Evolutionary conservation across 257 asterid genomes (phyloP).

Genomic region (Catharanthus roseus): DNA sequence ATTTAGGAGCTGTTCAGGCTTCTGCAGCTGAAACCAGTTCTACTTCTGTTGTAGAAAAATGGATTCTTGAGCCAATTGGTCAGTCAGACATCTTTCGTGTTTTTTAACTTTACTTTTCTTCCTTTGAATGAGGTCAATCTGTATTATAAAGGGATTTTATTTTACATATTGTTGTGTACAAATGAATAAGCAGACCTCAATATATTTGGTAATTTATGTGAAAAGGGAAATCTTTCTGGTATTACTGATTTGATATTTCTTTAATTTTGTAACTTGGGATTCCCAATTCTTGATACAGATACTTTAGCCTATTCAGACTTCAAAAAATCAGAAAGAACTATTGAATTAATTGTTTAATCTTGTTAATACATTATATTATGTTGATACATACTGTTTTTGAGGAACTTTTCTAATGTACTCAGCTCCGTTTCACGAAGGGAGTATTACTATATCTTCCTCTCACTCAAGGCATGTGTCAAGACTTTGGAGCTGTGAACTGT

Average conservation of each 20-base stretch:
- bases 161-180: background rate
- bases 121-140: background rate
- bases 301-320: background rate
- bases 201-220: background rate
- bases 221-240: background rate
- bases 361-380: background rate
- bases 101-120: background rate
- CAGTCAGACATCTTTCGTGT: background rate
- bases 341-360: background rate
- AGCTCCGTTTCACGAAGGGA: too few relatives aligned
- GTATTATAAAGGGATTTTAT: background rate
- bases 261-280: background rate
- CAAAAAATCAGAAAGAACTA: background rate
- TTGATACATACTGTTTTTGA: background rate
- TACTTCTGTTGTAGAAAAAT: constrained; percentile 37
- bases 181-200: background rate
- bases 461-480: background rate
- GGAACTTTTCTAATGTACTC: background rate
- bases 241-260: background rate
- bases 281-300: background rate
- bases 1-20: constrained; percentile 46
- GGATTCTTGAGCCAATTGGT: constrained; percentile 88
- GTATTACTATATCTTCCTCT: background rate
- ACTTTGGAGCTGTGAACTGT: background rate
- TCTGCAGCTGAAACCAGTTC: constrained; percentile 36